Percentiles rank a stretch among this genome's conserved stretches.
Conservation (phyloP, 768 basidiomycete genomes). For the Rhodocollybia butyracea region DNA sequence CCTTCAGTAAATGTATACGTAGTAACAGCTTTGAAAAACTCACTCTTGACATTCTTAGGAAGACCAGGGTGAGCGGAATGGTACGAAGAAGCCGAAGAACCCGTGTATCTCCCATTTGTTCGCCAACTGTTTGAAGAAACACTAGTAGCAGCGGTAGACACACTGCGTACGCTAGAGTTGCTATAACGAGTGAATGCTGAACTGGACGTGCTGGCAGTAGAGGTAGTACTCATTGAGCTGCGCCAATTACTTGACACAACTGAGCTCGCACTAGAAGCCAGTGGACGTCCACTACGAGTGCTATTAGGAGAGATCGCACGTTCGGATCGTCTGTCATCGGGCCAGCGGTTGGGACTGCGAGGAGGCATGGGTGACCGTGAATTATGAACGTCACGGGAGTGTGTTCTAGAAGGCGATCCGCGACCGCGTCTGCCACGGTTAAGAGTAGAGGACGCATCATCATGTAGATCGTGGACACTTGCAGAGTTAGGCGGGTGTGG, state of each 20-base stretch:
- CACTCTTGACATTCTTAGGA: conserved; percentile 82
- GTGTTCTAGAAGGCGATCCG: conserved; percentile 12
- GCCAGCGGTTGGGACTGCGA: conserved; percentile 18
- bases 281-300: conserved; percentile 46
- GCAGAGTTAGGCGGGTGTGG: conserved; percentile 33
- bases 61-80: conserved; percentile 18
- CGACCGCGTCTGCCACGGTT: conserved; percentile 43
- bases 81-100: conserved; percentile 18
- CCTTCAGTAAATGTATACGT: conserved; percentile 8
- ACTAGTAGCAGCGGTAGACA: conserved; percentile 80
- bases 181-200: conserved; percentile 80
- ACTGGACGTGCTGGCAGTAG: conserved; percentile 65
- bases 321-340: conserved; percentile 28
- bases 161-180: conserved; percentile 67
- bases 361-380: conserved; percentile 11
- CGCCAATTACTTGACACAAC: conserved; percentile 74
- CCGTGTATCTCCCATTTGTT: conserved; percentile 34
- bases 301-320: conserved; percentile 61
- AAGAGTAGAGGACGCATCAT: conserved; percentile 45
- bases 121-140: conserved; percentile 76
- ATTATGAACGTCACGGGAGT: conserved; percentile 12
- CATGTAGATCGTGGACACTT: conserved; percentile 20
- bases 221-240: conserved; percentile 67
- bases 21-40: conserved; percentile 28
- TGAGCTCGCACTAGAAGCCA: conserved; percentile 60